These are phyloP conservation scores for Athelia sp. DNA, from an alignment of 1,284 basidiomycete species.

Conservation along the genomic window DNA sequence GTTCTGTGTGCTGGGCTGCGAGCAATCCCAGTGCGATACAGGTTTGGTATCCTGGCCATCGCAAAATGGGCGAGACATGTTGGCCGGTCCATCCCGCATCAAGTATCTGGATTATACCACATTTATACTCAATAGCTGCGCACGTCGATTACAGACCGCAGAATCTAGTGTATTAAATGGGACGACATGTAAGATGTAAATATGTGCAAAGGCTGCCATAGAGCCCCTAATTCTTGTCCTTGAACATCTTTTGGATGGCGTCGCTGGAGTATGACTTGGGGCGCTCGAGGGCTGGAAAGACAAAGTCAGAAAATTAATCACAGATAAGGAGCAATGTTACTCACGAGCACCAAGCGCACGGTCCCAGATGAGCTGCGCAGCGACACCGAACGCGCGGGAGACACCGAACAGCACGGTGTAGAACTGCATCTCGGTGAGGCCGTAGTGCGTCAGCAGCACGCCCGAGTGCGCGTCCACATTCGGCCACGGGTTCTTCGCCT, in stretches of 20 bases:
- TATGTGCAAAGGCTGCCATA: background rate
- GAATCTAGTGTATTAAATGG: too few species aligned
- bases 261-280: slow-evolving; percentile 83
- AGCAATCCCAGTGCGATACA: background rate
- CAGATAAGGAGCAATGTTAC: slow-evolving; percentile 22
- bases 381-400: slow-evolving; percentile 88
- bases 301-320: slow-evolving; percentile 3
- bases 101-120: background rate
- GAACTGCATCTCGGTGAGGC: slow-evolving; percentile 85
- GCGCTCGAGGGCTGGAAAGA: slow-evolving; percentile 65
- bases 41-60: background rate
- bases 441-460: slow-evolving; percentile 89
- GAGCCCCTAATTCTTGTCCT: slow-evolving; percentile 37
- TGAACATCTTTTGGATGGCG: slow-evolving; percentile 74
- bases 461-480: slow-evolving; percentile 98
- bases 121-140: background rate
- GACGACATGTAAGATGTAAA: background rate
- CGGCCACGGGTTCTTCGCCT: slow-evolving; percentile 91
- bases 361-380: slow-evolving; percentile 91
- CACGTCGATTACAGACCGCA: background rate
- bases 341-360: slow-evolving; percentile 89
- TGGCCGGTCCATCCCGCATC: too few species aligned
- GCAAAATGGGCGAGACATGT: background rate
- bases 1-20: too few species aligned
- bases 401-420: slow-evolving; percentile 98